phyloP scores from a whole-genome alignment of 2,329 filamentous ascomycete genomes.

The Cladosporium austrohemisphaericum region DNA sequence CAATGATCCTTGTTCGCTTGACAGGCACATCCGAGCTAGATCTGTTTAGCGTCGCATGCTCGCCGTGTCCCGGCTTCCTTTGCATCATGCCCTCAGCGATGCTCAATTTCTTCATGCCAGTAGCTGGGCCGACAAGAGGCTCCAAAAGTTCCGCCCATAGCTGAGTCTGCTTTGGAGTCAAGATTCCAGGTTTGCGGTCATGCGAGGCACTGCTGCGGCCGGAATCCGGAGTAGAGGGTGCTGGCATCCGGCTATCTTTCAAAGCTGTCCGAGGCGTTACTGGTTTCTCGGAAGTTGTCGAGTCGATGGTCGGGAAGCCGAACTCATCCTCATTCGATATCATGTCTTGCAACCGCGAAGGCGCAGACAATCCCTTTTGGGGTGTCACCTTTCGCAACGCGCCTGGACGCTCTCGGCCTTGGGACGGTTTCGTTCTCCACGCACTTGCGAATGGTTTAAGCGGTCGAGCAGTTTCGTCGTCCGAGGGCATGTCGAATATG shows the following conservation, averaged over 20 bases:
- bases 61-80: background rate
- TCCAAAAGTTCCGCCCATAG: slow-evolving; percentile 26
- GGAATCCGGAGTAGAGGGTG: slow-evolving; percentile 14
- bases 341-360: slow-evolving; percentile 30
- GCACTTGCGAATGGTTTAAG: background rate
- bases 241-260: background rate
- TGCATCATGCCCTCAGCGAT: background rate
- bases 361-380: slow-evolving; percentile 28
- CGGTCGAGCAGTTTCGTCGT: slow-evolving; percentile 14
- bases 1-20: slow-evolving; percentile 27
- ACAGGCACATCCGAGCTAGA: slow-evolving; percentile 10
- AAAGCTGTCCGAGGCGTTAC: slow-evolving; percentile 20
- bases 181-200: slow-evolving; percentile 1
- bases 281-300: slow-evolving; percentile 17
- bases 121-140: slow-evolving; percentile 1
- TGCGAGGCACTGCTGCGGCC: background rate
- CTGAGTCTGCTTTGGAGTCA: slow-evolving; percentile 32
- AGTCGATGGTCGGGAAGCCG: slow-evolving; percentile 12
- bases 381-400: slow-evolving; percentile 20
- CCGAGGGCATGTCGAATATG: slow-evolving; percentile 24
- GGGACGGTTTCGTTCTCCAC: background rate
- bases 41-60: background rate
- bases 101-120: slow-evolving; percentile 11
- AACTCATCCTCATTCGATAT: slow-evolving; percentile 21
- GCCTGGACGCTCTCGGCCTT: slow-evolving; percentile 14